A percentile compares a stretch with the other conserved stretches of the same genome.
These are phyloP conservation scores for Volvox africanus DNA, from an alignment of 139 green algal species.

Conservation along the genomic window DNA sequence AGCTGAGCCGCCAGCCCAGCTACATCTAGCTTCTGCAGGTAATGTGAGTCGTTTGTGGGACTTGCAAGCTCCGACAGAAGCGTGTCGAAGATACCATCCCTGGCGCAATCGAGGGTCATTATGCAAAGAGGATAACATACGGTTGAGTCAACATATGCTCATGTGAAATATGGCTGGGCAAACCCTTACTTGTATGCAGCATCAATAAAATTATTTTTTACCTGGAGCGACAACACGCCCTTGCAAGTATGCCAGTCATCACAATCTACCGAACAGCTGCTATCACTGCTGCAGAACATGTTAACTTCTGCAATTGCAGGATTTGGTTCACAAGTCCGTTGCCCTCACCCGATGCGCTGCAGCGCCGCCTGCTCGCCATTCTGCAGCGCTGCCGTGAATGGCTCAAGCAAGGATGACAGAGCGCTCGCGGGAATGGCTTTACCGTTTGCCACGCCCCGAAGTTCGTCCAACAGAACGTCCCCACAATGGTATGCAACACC, in stretches of 20 bases:
- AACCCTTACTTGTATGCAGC: no score
- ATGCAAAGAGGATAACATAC: no score
- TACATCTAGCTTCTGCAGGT: conserved; percentile 58
- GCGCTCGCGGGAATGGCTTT: conserved; percentile 16
- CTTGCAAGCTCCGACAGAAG: conserved; percentile 66
- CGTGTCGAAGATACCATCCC: conserved; percentile 73
- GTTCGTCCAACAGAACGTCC: conserved; percentile 86
- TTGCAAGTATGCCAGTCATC: no score
- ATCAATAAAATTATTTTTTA: no score
- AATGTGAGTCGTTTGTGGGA: conserved; percentile 31
- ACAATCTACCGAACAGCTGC: no score
- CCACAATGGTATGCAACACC: conserved; percentile 83
- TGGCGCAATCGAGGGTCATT: conserved; percentile 38
- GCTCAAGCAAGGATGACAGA: conserved; percentile 70
- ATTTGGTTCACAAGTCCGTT: neutral
- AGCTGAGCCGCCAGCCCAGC: conserved; percentile 63
- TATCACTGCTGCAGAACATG: no score
- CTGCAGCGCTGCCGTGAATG: conserved; percentile 63
- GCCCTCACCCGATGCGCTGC: conserved; percentile 54
- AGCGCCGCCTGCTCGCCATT: conserved; percentile 49
- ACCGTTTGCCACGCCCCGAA: conserved; percentile 49
- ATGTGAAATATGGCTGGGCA: no score
- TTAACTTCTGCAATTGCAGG: no score
- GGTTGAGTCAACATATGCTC: no score
- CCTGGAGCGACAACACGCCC: no score